Evolutionary conservation across 108 stramenopile genomes (phyloP), one percentile per base, ranked within the genome.

Genomic region (Conticribra weissflogii): DNA sequence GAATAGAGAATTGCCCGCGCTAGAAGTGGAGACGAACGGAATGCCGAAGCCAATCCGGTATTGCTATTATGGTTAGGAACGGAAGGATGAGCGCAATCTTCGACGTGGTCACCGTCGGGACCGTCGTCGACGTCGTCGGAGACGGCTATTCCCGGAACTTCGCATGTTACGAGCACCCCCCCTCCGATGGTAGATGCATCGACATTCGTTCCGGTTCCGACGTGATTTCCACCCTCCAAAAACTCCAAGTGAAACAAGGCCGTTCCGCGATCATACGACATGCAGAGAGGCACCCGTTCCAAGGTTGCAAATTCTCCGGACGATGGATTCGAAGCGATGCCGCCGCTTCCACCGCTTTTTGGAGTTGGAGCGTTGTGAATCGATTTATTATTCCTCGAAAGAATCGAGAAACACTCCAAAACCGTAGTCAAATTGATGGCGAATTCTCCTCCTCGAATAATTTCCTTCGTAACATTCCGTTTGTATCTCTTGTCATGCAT

Each of bases 201-300:
- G n/a, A 14, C 66, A 28, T 17, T 53, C n/a, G n/a, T 9, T 54
- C 66, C 25, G 57, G 17, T 9, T 12, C 36, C 1, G 57, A 1
- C 12, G 65, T n/a, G 22, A 44, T 44, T 34, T 2, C 72, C 71
- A 21, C 70, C 63, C 51, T 85, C 78, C 49, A 68, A 44, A 46
- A 89, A 74, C 68, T 90, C 89, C 52, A 90, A 60, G 50, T 78
- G 72, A 45, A 90, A 80, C 8, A 82, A 53, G 46, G 86, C 89
- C 41, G 72, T 71, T 15, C 47, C 62, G 18, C 71, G 51, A 81
- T 87, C 83, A 54, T 87, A 90, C 0, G 83, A 80, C 68, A 87
- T 65, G 55, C 78, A 74, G 22, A 90, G 31, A 59, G 81, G 77
- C 8, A 83, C 79, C 15, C 55, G 55, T 23, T 83, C 76, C 15